Percentiles rank a stretch among this genome's conserved stretches.
Evolutionary conservation across 2,329 filamentous ascomycete genomes (phyloP).

Genomic region (Pseudogymnoascus sp.): DNA sequence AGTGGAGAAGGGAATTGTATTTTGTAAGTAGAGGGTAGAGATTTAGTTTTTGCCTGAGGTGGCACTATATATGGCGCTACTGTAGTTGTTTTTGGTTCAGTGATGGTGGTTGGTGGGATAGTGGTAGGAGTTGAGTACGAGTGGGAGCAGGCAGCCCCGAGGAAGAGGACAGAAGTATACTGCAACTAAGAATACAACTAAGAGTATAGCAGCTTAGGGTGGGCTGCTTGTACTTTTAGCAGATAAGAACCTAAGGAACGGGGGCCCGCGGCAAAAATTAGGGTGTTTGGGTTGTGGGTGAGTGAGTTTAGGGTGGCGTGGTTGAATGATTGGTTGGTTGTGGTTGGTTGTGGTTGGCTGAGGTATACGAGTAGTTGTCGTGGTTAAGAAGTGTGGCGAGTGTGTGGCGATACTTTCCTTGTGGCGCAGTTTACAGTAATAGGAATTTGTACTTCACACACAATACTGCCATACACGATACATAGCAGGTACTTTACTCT

Average conservation of each 20-base stretch:
- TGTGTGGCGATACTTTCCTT: background rate
- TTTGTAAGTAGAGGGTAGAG: constrained; percentile 1
- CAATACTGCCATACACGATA: background rate
- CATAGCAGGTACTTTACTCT: background rate
- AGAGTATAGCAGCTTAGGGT: background rate
- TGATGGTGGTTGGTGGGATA: background rate
- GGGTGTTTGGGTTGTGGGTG: constrained; percentile 8
- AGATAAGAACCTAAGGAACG: background rate
- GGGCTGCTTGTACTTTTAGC: background rate
- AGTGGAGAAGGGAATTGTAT: constrained; percentile 9
- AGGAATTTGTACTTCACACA: background rate
- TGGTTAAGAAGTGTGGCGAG: too few relatives aligned
- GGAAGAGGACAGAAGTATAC: background rate
- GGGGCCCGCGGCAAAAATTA: background rate
- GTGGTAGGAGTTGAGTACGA: background rate
- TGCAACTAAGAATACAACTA: background rate
- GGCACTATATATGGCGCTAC: constrained; percentile 4
- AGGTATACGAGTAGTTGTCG: too few relatives aligned
- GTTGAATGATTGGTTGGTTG: background rate
- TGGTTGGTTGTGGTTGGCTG: too few relatives aligned
- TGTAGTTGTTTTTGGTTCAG: background rate
- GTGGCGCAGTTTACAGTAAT: constrained; percentile 2
- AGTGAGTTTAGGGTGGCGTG: background rate
- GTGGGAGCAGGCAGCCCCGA: background rate
- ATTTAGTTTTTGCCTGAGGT: constrained; percentile 6